Evolutionary conservation across 148 eudicot genomes (phyloP), one percentile per base, ranked within the genome.

Genomic region (Diospyros lotus): DNA sequence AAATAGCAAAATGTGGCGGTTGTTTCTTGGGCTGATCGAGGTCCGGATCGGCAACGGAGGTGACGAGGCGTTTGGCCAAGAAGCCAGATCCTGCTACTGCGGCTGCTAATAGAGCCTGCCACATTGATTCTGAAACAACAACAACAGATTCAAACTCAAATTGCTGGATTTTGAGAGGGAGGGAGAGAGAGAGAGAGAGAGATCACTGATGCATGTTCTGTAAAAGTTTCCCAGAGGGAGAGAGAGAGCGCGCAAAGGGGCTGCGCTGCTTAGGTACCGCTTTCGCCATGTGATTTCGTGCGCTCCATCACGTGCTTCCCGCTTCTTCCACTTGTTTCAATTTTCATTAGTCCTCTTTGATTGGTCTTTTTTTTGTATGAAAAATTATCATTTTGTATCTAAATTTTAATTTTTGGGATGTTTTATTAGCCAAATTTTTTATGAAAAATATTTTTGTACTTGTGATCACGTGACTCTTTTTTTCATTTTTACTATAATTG

Each of bases 41-140:
- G 67, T 2, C 66, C 77, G 82, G 82, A 64, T 64, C 58, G 28
- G 77, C 56, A 18, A 69, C 59, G 44, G 73, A 50, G 52, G 66
- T 62, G 58, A 81, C 70, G 43, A 90, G 56, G 67, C 77, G 86
- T 63, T 80, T 83, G 41, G 91, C 89, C 51, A 84, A 58, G 76
- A 86, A 71, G 56, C 90, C 88, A 58, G 94, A 90, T 78, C 94
- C 94, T 58, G 89, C 91, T n/a, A 84, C 86, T 11, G 87, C 88
- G 38, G 94, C 94, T 18, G 88, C 89, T 52, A 85, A 45, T 71
- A 83, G 68, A 28, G 83, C 80, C 68, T 85, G 93, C 93, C 93
- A 89, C 93, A 89, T 89, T 82, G 58, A 5, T 42, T 3, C 40
- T 67, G 78, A 75, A 54, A 10, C 44, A 58, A 67, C 56, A 46